Evolutionary conservation across 805 yeast species (phyloP), one percentile per base, ranked within the genome.

Genomic region (Candida stauntonica): DNA sequence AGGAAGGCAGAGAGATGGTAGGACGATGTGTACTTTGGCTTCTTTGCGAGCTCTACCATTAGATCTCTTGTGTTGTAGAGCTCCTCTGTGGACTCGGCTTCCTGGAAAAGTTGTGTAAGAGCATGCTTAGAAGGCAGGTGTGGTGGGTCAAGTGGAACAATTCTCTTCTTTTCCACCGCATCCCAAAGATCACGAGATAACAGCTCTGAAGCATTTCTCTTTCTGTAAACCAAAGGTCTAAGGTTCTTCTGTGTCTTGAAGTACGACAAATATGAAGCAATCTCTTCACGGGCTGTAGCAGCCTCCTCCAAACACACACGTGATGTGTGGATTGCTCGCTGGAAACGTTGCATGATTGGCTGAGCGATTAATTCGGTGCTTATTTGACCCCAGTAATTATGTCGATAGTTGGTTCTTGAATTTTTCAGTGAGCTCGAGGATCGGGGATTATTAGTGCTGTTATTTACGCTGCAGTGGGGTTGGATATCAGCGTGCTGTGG

Each of bases 191-290:
- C 70, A 62, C 66, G 61, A 9, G 67, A 56, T 27, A 66, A 38
- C 29, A 68, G 47, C 34, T 50, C 60, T 20, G 63, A 56, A 3
- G 68, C 60, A 45, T 68, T 67, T 38, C 58, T 64, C 26, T 63
- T 61, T 49, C 70, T 62, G 48, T 68, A 67, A 18, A 68, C 62
- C 32, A 60, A 52, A 5, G 69, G 67, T 51, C 62, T 64, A 21
- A 64, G 35, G 3, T 52, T 40, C 30, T 50, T 56, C 20, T 57
- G 52, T 3, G 68, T 62, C 27, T 54, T 55, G 47, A 60, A 59
- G 45, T 60, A 68, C 16, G 51, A 47, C 36, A 61, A 55, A 38
- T 55, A 64, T 1, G 60, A 50, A 3, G 57, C 55, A n/a, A 66
- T 43, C 41, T 53, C 51, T 26, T 45, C 50, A 29, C 45, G 52